Evolutionary conservation across 2,329 filamentous ascomycete species (phyloP).

Genomic region (Tolypocladium amazonense): DNA sequence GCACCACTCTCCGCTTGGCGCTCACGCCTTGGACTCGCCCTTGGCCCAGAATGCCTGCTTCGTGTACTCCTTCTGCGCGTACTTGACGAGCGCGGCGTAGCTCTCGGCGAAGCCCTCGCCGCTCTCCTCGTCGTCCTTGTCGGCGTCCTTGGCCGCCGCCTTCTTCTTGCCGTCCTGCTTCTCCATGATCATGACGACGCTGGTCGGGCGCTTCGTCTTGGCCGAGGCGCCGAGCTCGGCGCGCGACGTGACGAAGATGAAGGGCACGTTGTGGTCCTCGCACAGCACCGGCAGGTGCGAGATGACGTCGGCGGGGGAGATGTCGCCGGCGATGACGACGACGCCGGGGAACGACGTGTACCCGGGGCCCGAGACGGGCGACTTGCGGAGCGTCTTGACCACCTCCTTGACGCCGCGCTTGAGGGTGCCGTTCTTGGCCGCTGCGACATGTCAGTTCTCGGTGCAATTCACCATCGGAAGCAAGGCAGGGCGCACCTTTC

Average conservation of each 20-base stretch:
- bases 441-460: constrained; percentile 32
- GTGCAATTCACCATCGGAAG: background rate
- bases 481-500: constrained; percentile 34
- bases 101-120: constrained; percentile 52
- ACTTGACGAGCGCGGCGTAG: constrained; percentile 55
- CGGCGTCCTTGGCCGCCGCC: constrained; percentile 31
- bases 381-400: constrained; percentile 96
- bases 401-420: constrained; percentile 99
- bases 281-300: constrained; percentile 95
- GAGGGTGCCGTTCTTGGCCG: constrained; percentile 88
- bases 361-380: constrained; percentile 56
- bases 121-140: constrained; percentile 33
- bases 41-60: constrained; percentile 44
- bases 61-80: constrained; percentile 53
- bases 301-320: constrained; percentile 97
- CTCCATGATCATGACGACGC: constrained; percentile 81
- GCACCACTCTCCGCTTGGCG: background rate
- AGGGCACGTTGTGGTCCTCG: constrained; percentile 95
- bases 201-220: constrained; percentile 91
- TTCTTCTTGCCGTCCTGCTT: constrained; percentile 37
- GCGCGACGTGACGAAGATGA: constrained; percentile 87
- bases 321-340: constrained; percentile 91
- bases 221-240: constrained; percentile 90
- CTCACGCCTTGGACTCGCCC: constrained; percentile 21
- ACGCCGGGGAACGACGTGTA: constrained; percentile 57